Conservation (phyloP, 768 basidiomycete species). For the Boletus pseudopeckii region DNA sequence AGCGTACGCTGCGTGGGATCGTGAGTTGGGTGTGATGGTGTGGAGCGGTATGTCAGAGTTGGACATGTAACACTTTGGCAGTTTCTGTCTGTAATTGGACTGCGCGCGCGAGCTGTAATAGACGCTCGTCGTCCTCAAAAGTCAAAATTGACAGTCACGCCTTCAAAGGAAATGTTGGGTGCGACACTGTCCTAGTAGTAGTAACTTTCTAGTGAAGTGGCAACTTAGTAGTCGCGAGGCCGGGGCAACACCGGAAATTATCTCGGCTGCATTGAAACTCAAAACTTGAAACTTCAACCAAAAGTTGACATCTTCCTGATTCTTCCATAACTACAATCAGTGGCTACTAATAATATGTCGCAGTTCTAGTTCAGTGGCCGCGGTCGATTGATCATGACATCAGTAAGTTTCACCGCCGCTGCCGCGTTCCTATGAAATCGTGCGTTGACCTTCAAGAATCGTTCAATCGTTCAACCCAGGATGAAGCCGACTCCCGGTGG, state of each 20-base stretch:
- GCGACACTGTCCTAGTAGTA: not conserved
- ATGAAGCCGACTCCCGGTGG: too few species aligned
- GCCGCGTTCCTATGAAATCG: too few species aligned
- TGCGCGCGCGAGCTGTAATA: not conserved
- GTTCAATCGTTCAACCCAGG: too few species aligned
- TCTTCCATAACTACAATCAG: too few species aligned
- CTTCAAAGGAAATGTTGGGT: not conserved
- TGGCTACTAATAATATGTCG: too few species aligned
- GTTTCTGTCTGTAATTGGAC: not conserved
- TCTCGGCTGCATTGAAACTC: not conserved
- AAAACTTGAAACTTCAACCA: too few species aligned
- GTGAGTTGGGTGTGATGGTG: constrained; percentile 48
- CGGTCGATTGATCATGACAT: too few species aligned
- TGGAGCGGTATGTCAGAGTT: constrained; percentile 68
- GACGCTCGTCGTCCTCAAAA: constrained; percentile 2
- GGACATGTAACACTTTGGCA: constrained; percentile 23
- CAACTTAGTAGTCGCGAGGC: not conserved
- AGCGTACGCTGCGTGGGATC: constrained; percentile 45
- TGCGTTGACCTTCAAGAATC: too few species aligned
- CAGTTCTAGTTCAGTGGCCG: too few species aligned
- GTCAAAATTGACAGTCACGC: not conserved
- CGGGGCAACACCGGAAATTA: not conserved
- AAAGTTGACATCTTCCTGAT: too few species aligned
- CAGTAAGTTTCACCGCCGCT: too few species aligned
- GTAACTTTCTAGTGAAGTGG: not conserved